Evolutionary conservation across 2,329 filamentous ascomycete genomes (phyloP), one percentile per base, ranked within the genome.

Genomic region (Alternaria sp.): DNA sequence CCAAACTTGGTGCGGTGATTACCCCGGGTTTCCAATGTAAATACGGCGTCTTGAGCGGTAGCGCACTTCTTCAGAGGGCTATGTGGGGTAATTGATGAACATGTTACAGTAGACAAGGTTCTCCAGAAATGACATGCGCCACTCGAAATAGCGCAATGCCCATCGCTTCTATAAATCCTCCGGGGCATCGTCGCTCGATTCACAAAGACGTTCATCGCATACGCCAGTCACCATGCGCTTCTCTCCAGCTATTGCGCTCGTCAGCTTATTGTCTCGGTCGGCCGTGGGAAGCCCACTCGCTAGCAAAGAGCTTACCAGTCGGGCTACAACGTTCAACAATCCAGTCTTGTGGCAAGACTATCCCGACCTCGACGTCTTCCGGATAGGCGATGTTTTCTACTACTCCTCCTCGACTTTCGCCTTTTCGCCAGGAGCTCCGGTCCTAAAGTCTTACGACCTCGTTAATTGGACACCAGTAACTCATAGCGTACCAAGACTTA

Each of bases 331-430:
- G 4, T 84, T 85, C 69, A 77, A 73, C 14, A 87, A 88, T 67
- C 86, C 86, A 0, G 78, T 87, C n/a, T 74, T 88, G 3, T 88
- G 83, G 79, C 79, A 86, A 57, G 86, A 88, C 67, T 81, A 87
- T 37, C 83, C 86, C 0, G 87, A 88, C 65, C 79, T 85, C 18
- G 86, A 88, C 67, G 79, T 88, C 15, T 83, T 86, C 67, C 81
- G 84, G 7, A 81, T 86, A 0, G 80, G 81, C 4, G 81, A 86
- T 65, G 81, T 81, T 3, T 85, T 82, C 72, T 88, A 88, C 74
- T 86, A 85, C 68, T 85, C 84, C 0, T 84, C 86, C 1, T 88
- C 86, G 2, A 87, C 82, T 7, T 86, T 88, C 70, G 84, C 86
- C 55, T 88, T 85, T 70, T 86, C 84, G 11, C 83, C 87, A 1